Conservation (phyloP, 371 early-diverging fungal species). For the Mortierella sp. region DNA sequence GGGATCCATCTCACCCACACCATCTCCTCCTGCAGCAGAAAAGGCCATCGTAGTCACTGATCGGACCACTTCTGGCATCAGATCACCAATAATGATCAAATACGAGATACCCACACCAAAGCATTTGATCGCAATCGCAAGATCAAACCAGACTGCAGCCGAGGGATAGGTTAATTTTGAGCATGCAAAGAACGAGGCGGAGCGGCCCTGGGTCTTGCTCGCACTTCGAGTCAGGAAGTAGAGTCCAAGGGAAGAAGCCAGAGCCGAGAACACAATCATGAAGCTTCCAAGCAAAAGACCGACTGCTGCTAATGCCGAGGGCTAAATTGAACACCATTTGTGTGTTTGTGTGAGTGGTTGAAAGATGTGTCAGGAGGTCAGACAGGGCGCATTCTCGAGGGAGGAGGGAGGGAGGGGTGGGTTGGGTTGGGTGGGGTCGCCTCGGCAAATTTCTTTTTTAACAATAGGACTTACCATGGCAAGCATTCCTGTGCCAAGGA, state of each 20-base stretch:
- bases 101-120: conserved; percentile 99
- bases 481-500: conserved; percentile 96
- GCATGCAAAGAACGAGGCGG: conserved; percentile 90
- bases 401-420: not conserved
- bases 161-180: conserved; percentile 92
- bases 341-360: not conserved
- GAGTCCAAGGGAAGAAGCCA: conserved; percentile 84
- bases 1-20: conserved; percentile 39
- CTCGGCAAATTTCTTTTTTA: not conserved
- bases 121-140: conserved; percentile 99
- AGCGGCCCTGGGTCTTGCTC: conserved; percentile 74
- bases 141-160: conserved; percentile 91
- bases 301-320: conserved; percentile 85
- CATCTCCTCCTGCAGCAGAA: conserved; percentile 36
- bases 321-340: conserved; percentile 52
- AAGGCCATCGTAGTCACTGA: conserved; percentile 40
- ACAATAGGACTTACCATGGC: conserved; percentile 81
- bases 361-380: not conserved
- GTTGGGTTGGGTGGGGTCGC: not conserved
- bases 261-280: conserved; percentile 81
- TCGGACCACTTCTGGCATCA: conserved; percentile 85
- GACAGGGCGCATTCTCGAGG: not conserved
- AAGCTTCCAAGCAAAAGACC: conserved; percentile 88
- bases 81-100: conserved; percentile 95
- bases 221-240: conserved; percentile 85